Evolutionary conservation across 495 filamentous ascomycete genomes (phyloP), one percentile per base, ranked within the genome.

Genomic region (Penicillium crystallinum): DNA sequence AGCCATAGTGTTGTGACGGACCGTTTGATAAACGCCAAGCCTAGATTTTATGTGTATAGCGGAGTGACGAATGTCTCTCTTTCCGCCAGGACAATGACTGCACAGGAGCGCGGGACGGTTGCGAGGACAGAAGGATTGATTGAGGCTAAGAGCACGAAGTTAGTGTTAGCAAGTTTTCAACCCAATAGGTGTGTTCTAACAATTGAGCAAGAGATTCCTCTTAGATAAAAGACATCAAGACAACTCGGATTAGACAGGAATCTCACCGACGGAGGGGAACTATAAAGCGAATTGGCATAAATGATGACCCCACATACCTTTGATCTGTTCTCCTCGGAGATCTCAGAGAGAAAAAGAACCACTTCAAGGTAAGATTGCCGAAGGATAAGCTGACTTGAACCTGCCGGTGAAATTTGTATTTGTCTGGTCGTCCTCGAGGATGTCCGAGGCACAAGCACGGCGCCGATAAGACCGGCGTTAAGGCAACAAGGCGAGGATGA

Each of bases 1-100:
- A 43, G 87, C 73, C 90, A 95, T 96, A 53, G 43, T 25, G 51
- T 38, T 21, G n/a, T 44, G 22, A 34, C 3, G 23, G 3, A 27
- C 23, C 7, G 23, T 3, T 27, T 27, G n/a, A 34, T 2, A 6
- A 15, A 29, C 27, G 15, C 2, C 27, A 37, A 29, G 43, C 11
- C 2, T 14, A 37, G 12, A 14, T 11, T 22, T 39, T 22, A 17
- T 34, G n/a, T 39, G 27, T n/a, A 31, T 14, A 18, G 4, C 11
- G 27, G 23, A 12, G 19, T 12, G 22, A 27, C 14, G 27, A 25
- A 19, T 40, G 34, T 17, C 33, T 25, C 14, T 50, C 23, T 22
- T 50, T 12, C 14, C n/a, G 25, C 35, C 27, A 17, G 6, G 30
- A 23, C 30, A 34, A 30, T 33, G n/a, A 33, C 6, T 9, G 29